Evolutionary conservation across 2,329 filamentous ascomycete species (phyloP).

Genomic region (Microdochium nivale): DNA sequence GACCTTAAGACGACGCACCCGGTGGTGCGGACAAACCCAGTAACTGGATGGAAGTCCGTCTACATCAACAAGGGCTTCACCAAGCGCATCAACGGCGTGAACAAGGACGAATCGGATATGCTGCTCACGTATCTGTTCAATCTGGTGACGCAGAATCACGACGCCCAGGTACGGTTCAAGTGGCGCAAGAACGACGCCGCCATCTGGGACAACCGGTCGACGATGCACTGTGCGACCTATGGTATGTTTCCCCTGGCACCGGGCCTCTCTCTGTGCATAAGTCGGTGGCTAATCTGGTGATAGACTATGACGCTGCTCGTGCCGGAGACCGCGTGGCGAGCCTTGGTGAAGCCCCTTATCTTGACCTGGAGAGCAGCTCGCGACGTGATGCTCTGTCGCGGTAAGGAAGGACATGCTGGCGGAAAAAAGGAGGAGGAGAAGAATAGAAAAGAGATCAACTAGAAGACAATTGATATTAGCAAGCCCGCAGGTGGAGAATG

Average conservation of each 20-base stretch:
- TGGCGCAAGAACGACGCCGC: slow-evolving; percentile 46
- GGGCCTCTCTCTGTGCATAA: too few species aligned
- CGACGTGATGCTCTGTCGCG: slow-evolving; percentile 26
- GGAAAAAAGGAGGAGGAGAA: too few species aligned
- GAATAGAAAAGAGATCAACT: too few species aligned
- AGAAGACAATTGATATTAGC: neutral
- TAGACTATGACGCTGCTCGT: slow-evolving; percentile 40
- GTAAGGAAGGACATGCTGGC: neutral
- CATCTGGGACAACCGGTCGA: slow-evolving; percentile 58
- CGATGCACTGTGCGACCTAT: slow-evolving; percentile 46
- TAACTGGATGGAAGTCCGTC: slow-evolving; percentile 49
- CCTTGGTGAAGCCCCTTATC: slow-evolving; percentile 38
- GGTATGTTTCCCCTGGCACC: slow-evolving; percentile 15
- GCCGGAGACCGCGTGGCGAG: slow-evolving; percentile 36
- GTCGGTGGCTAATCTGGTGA: neutral
- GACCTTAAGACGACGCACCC: slow-evolving; percentile 42
- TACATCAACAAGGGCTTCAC: slow-evolving; percentile 43
- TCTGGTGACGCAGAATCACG: slow-evolving; percentile 44
- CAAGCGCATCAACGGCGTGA: slow-evolving; percentile 44
- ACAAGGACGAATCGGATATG: slow-evolving; percentile 42
- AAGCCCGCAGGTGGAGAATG: too few species aligned
- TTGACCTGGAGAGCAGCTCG: slow-evolving; percentile 32
- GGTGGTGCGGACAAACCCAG: slow-evolving; percentile 50
- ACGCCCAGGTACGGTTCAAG: slow-evolving; percentile 45
- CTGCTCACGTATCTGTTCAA: slow-evolving; percentile 39